phyloP scores from a whole-genome alignment of 176 grass and related monocot genomes.

The Phoenix dactylifera region DNA sequence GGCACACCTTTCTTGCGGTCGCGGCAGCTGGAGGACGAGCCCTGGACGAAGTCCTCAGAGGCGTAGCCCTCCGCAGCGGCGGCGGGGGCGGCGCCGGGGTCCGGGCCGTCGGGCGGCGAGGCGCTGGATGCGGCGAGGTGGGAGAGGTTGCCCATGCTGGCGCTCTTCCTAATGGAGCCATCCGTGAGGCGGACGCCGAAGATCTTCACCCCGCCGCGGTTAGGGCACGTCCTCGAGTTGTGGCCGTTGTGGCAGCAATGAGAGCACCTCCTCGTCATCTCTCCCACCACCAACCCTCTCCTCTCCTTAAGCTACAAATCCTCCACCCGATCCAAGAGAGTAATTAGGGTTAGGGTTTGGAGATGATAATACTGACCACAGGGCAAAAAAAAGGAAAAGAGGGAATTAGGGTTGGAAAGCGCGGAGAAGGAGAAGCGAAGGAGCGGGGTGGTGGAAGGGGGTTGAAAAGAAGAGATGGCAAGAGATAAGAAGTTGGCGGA shows the following conservation, averaged over 20 bases:
- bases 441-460: background rate
- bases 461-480: background rate
- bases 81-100: constrained; percentile 9
- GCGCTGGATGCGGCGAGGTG: constrained; percentile 79
- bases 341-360: constrained; percentile 3
- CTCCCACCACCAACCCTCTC: background rate
- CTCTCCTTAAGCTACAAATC: background rate
- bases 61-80: constrained; percentile 58
- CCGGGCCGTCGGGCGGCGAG: constrained; percentile 61
- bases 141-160: constrained; percentile 91
- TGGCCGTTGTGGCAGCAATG: constrained; percentile 98
- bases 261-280: constrained; percentile 95
- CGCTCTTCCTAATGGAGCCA: constrained; percentile 92
- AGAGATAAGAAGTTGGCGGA: constrained; percentile 7
- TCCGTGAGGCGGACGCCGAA: constrained; percentile 93
- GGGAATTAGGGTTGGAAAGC: background rate
- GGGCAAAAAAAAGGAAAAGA: too few species aligned
- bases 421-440: background rate
- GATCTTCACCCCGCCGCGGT: constrained; percentile 75
- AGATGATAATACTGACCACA: background rate
- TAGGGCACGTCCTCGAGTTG: constrained; percentile 92
- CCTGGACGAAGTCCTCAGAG: constrained; percentile 91
- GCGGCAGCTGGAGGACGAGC: constrained; percentile 82
- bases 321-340: background rate
- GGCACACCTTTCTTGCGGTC: constrained; percentile 85